Percentiles rank a stretch among this genome's conserved stretches.
phyloP scores from a whole-genome alignment of 2,329 filamentous ascomycete species.

The Trichoderma lentiforme region DNA sequence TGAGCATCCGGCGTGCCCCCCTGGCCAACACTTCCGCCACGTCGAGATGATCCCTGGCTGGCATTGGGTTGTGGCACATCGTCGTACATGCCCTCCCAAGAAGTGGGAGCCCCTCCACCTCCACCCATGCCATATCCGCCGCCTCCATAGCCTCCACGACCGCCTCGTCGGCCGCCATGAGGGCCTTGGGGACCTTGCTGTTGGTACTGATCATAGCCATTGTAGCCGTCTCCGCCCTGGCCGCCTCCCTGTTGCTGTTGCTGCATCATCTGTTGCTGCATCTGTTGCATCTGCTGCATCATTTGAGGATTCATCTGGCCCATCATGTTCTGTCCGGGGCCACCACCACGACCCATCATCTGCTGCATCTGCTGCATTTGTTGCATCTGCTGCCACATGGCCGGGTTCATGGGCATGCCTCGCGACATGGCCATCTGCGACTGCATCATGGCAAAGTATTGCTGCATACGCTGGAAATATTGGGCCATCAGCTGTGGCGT shows the following conservation, averaged over 20 bases:
- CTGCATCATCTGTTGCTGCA: conserved; percentile 43
- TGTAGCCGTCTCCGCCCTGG: conserved; percentile 27
- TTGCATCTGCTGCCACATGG: conserved; percentile 73
- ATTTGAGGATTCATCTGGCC: conserved; percentile 48
- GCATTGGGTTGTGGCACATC: conserved; percentile 82
- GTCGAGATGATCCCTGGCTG: conserved; percentile 42
- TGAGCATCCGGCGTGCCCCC: conserved; percentile 39
- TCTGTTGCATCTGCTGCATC: conserved; percentile 57
- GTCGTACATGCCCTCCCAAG: conserved; percentile 98
- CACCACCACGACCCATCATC: conserved; percentile 46
- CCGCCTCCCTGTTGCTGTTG: conserved; percentile 38
- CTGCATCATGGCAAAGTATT: conserved; percentile 94
- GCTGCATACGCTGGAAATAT: conserved; percentile 98
- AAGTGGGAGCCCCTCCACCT: conserved; percentile 66
- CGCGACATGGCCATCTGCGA: conserved; percentile 85
- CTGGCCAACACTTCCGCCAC: conserved; percentile 42
- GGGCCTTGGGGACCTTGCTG: conserved; percentile 45
- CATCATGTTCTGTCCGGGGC: conserved; percentile 38
- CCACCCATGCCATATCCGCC: conserved; percentile 32
- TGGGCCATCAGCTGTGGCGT: conserved; percentile 97
- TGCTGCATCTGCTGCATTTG: conserved; percentile 70
- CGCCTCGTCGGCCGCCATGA: conserved; percentile 22
- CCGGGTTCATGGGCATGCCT: conserved; percentile 68
- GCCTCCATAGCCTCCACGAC: conserved; percentile 28
- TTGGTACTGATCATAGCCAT: conserved; percentile 38